Evolutionary conservation across 768 basidiomycete species (phyloP), one percentile per base, ranked within the genome.

Genomic region (Lentinula guzmanii): DNA sequence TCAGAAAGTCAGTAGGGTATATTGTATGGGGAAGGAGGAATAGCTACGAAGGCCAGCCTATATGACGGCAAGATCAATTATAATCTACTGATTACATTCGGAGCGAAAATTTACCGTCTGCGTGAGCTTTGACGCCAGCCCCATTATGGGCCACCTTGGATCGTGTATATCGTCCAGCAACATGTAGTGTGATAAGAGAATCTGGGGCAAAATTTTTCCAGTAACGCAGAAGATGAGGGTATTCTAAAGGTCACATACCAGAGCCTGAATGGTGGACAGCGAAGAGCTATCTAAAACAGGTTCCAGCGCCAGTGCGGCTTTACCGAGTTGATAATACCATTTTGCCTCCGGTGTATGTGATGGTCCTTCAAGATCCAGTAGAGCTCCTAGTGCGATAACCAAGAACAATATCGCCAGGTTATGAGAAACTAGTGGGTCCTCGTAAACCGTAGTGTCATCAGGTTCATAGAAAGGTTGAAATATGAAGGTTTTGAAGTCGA

Each of bases 71-170:
- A 5, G 15, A 31, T 58, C 8, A 59, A 15, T 51, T 28, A 21
- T 58, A 18, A 15, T 56, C 41, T 33, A 11, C 10, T 3, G 15
- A 41, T 2, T 31, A 5, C 31, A 46, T n/a, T 18, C 9, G 21
- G 21, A 48, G 6, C 7, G 1, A 8, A 58, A 46, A 75, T 71
- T 71, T 59, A 89, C 87, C 71, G 85, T 85, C 68, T 86, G 85
- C 56, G 85, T 84, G 65, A 89, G 71, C 71, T 89, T 89, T 28
- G 86, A 84, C n/a, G 83, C 80, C 35, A 89, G 76, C 50, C 87
- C 87, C 85, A 88, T 87, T 54, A 85, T 71, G 28, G 84, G 79
- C 87, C 87, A 89, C 63, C 86, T 76, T 24, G 85, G 82, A 34
- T 80, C 80, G 53, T 84, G 83, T 41, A 77, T 74, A 63, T 77